Base-by-base conservation (phyloP, 306 rosid species). In the Acacia melanoxylon region DNA sequence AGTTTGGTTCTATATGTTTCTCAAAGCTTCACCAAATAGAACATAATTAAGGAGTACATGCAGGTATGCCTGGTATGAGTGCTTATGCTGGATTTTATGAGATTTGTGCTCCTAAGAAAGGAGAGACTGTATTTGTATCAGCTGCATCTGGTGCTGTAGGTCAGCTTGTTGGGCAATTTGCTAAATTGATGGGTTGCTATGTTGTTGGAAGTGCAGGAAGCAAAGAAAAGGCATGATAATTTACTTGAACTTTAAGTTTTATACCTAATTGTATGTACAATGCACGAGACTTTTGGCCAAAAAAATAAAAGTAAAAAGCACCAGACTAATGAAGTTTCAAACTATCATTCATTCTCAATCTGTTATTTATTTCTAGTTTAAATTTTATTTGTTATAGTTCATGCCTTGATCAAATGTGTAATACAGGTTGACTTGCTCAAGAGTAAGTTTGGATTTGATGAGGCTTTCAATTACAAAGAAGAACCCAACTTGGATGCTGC, bases 161-260 rank as follows among this genome's bases (percentile, higher is more conserved):
- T 66, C 71, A 66, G 22, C 44, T 66, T 66, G 71, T 66, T 33
- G 71, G 71, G 24, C 71, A 66, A 11, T 66, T 66, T 16, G 71
- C 45, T 31, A 72, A 72, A 42, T 3, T 72, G 12, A 14, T 31
- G 24, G 77, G 78, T 33, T 74, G 78, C 27, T 74, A 74, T 49
- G 46, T 74, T 51, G 78, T 74, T 33, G 78, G 78, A 75, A 75
- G 68, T 75, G 78, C 78, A n/a, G 68, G 78, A 54, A 75, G 68
- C 20, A 58, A 40, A 40, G 40, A 22, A 22, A 40, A 75, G 69
- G 69, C 13, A 22, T 25, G 24, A 62, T 9, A 59, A 4, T 17
- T 62, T 6, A 24, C 76, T 45, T 24, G 4, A 44, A 4, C 35
- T 14, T 15, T 48, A 4, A 16, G 8, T 24, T 42, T n/a, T 70